Percentiles rank a stretch among this genome's conserved stretches.
Evolutionary conservation across 2,329 filamentous ascomycete species (phyloP).

Genomic region (Claviceps africana): DNA sequence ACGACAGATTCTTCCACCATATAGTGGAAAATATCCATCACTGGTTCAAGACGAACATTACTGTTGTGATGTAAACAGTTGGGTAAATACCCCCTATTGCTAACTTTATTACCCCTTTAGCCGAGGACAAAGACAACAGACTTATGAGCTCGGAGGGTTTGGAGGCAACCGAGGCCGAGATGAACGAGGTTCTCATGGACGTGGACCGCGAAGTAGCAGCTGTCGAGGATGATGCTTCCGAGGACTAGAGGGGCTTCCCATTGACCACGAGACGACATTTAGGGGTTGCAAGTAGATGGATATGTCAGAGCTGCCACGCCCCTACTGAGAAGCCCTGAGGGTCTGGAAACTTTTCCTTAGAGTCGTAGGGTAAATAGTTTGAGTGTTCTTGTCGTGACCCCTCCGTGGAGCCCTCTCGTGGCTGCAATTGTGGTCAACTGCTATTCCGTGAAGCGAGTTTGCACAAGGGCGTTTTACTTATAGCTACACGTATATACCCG

Average conservation of each 20-base stretch:
- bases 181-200: slow-evolving; percentile 37
- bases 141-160: slow-evolving; percentile 54
- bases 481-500: no score
- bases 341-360: no score
- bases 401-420: no score
- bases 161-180: slow-evolving; percentile 49
- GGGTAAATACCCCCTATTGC: not conserved
- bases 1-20: not conserved
- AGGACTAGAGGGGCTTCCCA: slow-evolving; percentile 2
- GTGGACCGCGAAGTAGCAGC: slow-evolving; percentile 24
- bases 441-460: no score
- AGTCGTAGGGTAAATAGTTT: no score
- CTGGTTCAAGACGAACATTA: not conserved
- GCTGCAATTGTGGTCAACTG: no score
- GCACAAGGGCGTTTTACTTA: no score
- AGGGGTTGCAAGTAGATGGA: not conserved
- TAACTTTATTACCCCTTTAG: slow-evolving; percentile 20
- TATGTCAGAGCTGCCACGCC: no score
- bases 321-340: no score
- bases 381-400: no score
- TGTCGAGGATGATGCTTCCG: slow-evolving; percentile 8
- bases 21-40: not conserved
- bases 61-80: not conserved
- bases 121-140: slow-evolving; percentile 53
- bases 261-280: not conserved